Percentiles rank a stretch among this genome's conserved stretches.
Conservation (phyloP, 2,329 filamentous ascomycete species). For the Colletotrichum lini region DNA sequence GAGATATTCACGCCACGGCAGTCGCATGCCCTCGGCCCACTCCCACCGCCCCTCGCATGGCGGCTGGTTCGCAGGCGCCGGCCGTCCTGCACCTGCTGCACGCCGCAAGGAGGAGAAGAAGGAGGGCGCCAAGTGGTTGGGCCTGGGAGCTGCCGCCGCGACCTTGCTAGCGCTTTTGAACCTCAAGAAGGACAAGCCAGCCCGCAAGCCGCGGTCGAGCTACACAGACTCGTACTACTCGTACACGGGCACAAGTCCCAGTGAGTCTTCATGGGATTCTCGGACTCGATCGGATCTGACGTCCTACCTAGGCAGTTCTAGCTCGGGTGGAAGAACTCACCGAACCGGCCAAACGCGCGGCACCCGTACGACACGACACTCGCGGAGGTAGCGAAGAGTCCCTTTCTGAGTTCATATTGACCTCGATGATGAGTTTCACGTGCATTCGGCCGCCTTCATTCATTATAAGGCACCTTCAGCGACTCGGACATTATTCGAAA, state of each 20-base stretch:
- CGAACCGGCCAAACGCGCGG: constrained; percentile 41
- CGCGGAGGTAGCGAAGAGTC: constrained; percentile 48
- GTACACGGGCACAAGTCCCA: constrained; percentile 66
- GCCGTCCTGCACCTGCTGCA: constrained; percentile 57
- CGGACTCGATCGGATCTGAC: constrained; percentile 43
- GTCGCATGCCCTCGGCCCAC: constrained; percentile 57
- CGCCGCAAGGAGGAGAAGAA: constrained; percentile 65
- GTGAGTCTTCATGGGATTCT: constrained; percentile 58
- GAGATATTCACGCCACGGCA: constrained; percentile 67
- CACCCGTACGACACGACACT: constrained; percentile 47
- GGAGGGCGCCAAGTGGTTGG: constrained; percentile 66
- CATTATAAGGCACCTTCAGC: background rate
- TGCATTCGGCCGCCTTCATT: constrained; percentile 17
- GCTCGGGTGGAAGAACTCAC: constrained; percentile 60
- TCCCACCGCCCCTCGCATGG: constrained; percentile 67
- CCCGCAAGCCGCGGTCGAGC: constrained; percentile 57
- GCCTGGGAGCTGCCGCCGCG: constrained; percentile 65
- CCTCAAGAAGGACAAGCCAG: constrained; percentile 64
- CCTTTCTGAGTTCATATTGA: constrained; percentile 5
- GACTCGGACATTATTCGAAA: constrained; percentile 20
- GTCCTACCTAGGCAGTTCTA: constrained; percentile 59
- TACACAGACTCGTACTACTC: constrained; percentile 70
- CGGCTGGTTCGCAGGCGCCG: constrained; percentile 66
- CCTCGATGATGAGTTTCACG: constrained; percentile 4
- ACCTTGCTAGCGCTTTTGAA: constrained; percentile 69